A percentile compares a stretch with the other conserved stretches of the same genome.
Conservation (phyloP, 257 asterid species). For the Parsonsia alboflavescens region DNA sequence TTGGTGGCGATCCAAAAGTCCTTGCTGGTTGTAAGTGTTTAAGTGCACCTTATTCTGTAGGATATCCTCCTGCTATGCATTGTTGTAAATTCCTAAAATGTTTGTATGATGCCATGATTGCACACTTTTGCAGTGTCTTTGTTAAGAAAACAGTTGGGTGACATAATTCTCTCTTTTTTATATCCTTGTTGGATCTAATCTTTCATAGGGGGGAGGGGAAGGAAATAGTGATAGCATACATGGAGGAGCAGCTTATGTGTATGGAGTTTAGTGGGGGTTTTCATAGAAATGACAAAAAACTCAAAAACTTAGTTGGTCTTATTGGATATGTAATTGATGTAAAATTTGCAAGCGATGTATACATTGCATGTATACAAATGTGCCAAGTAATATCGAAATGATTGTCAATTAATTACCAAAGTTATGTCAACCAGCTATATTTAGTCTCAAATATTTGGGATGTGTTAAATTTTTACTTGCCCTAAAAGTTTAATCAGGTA, state of each 20-base stretch:
- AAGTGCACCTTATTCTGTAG: not conserved
- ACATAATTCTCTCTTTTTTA: not conserved
- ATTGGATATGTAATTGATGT: not conserved
- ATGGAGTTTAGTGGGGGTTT: not conserved
- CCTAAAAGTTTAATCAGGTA: too few species aligned
- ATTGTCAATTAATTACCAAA: too few species aligned
- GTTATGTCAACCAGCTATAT: too few species aligned
- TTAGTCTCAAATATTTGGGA: too few species aligned
- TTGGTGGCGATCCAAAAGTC: conserved; percentile 88
- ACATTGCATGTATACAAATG: too few species aligned
- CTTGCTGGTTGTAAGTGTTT: conserved; percentile 80
- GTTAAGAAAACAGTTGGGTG: not conserved
- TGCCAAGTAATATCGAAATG: too few species aligned
- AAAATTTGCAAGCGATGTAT: too few species aligned
- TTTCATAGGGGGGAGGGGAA: not conserved
- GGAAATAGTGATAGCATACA: too few species aligned
- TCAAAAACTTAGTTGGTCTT: not conserved
- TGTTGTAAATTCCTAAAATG: not conserved
- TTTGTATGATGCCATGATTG: not conserved
- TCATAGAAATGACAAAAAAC: not conserved
- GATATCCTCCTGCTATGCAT: not conserved
- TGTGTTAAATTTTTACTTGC: too few species aligned
- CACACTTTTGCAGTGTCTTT: not conserved
- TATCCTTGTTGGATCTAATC: not conserved
- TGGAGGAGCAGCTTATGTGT: too few species aligned